A percentile compares a stretch with the other conserved stretches of the same genome.
These are phyloP conservation scores for Fusarium tupiense DNA, from an alignment of 2,329 filamentous ascomycete genomes.

Conservation along the genomic window DNA sequence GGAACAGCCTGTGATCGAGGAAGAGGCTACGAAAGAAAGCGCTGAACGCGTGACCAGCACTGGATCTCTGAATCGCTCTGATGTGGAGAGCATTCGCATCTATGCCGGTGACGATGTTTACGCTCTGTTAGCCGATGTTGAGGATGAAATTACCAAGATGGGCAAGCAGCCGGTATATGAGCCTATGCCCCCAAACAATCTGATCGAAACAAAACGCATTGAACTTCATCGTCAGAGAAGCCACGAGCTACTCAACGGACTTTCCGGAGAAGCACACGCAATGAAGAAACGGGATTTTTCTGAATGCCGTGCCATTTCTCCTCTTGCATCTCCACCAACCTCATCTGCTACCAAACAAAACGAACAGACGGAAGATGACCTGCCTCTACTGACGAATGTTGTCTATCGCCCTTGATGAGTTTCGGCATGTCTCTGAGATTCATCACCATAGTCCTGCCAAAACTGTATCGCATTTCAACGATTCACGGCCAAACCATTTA, in stretches of 20 bases:
- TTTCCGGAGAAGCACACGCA: slow-evolving; percentile 33
- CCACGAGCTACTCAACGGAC: slow-evolving; percentile 59
- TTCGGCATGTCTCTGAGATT: slow-evolving; percentile 1
- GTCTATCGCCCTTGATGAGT: slow-evolving; percentile 57
- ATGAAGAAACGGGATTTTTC: slow-evolving; percentile 40
- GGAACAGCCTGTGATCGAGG: slow-evolving; percentile 60
- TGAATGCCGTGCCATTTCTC: slow-evolving; percentile 35
- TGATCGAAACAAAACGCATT: slow-evolving; percentile 46
- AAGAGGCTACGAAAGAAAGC: slow-evolving; percentile 44
- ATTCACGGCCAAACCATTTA: slow-evolving; percentile 41
- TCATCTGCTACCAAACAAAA: slow-evolving; percentile 28
- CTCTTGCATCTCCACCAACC: slow-evolving; percentile 50
- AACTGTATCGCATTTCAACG: slow-evolving; percentile 29
- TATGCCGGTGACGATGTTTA: slow-evolving; percentile 76
- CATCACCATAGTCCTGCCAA: slow-evolving; percentile 12
- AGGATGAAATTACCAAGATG: slow-evolving; percentile 56
- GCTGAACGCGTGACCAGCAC: slow-evolving; percentile 41
- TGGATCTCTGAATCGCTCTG: slow-evolving; percentile 48
- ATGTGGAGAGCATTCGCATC: slow-evolving; percentile 72
- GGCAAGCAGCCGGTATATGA: slow-evolving; percentile 36
- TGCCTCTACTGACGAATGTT: slow-evolving; percentile 59
- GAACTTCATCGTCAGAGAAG: slow-evolving; percentile 60
- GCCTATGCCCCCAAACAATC: neutral
- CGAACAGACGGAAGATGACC: slow-evolving; percentile 42
- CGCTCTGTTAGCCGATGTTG: slow-evolving; percentile 72